Evolutionary conservation across 148 eudicot species (phyloP), one percentile per base, ranked within the genome.

Genomic region (Euryodendron excelsum): DNA sequence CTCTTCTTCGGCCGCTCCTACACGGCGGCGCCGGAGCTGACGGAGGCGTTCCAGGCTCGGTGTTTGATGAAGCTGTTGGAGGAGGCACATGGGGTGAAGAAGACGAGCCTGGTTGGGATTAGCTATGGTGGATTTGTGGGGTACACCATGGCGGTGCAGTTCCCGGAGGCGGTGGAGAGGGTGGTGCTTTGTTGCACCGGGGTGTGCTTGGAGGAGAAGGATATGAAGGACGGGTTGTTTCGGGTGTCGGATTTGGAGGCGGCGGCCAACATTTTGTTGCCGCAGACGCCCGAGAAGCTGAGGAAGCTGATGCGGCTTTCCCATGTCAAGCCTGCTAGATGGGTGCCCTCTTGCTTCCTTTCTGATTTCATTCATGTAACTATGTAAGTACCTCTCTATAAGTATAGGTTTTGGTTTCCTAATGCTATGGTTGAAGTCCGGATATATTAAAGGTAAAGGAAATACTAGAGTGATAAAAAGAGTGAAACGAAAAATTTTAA

Each of bases 71-170:
- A 81, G 60, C 61, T 90, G 80, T 81, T 92, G 97, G 78, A 80
- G 72, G 80, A 80, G 72, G 80, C 73, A 18, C 89, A 88, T 30
- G 93, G 93, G 39, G 90, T 88, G 39, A 36, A 74, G 25, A 87
- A 76, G 61, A 23, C 80, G 87, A 91, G 87, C 79, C 34, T 94
- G 62, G 96, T 94, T 14, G 98, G 98, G 59, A 86, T 93, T n/a
- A 94, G 98, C 65, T 94, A 94, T 52, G 98, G 97, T 9, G 97
- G 97, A 5, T 94, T 94, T 58, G 98, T 94, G 8, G 94, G 87
- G 78, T 94, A 94, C 31, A 93, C 94, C 66, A 71, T 92, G 90
- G 95, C 96, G 25, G 88, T 67, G 9, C 92, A 89, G 85, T 94
- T 82, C 60, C 98, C 98, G 20, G 89, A 88, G 82, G 87, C 79